Percentiles rank a stretch among this genome's conserved stretches.
Conservation (phyloP, 345 rosid genomes). For the Abelmoschus esculentus region DNA sequence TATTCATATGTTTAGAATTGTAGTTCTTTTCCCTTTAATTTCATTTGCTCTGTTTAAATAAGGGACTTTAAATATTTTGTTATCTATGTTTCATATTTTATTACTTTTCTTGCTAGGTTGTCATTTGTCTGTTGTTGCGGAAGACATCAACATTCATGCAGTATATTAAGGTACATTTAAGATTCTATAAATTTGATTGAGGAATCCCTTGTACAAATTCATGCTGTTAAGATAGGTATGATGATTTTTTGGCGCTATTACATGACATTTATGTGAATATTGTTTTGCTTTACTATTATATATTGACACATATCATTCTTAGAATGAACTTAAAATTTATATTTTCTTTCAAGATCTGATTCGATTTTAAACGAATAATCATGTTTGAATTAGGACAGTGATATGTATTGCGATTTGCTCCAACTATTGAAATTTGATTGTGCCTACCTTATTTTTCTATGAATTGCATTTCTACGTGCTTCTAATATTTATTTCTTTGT, state of each 20-base stretch:
- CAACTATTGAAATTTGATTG: neutral
- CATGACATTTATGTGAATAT: neutral
- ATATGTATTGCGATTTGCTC: neutral
- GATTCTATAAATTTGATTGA: neutral
- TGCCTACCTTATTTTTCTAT: neutral
- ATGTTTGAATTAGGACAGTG: neutral
- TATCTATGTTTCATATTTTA: constrained; percentile 6
- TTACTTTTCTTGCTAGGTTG: constrained; percentile 43
- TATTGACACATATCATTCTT: neutral
- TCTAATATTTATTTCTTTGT: neutral
- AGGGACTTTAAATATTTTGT: neutral
- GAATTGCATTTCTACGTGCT: neutral
- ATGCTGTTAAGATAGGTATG: neutral
- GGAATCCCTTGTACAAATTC: neutral
- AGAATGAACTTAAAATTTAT: neutral
- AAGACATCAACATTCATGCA: constrained; percentile 72
- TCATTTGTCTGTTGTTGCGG: constrained; percentile 70
- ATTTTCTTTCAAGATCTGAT: neutral
- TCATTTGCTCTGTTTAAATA: neutral
- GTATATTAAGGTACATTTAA: constrained; percentile 59
- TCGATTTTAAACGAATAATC: neutral
- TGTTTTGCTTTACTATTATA: neutral
- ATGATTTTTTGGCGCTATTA: neutral
- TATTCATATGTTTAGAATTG: neutral
- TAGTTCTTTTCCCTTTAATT: neutral